Evolutionary conservation across 371 early-diverging fungal genomes (phyloP).

Genomic region (Nosema muscidifuracis): DNA sequence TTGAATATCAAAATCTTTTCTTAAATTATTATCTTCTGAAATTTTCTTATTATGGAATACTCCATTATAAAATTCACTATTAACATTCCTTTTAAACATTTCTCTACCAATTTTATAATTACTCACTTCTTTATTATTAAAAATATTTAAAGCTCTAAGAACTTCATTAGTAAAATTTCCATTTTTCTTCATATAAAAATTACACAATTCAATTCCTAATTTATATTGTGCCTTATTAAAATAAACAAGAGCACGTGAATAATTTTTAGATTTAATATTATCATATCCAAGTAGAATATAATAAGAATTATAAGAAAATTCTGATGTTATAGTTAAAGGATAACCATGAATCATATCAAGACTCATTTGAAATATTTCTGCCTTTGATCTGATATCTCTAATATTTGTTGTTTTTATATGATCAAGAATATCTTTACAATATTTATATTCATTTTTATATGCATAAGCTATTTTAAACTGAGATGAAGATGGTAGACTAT

Average conservation of each 20-base stretch:
- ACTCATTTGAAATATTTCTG: background rate
- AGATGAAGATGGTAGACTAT: background rate
- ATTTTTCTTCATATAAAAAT: conserved; percentile 9
- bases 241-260: conserved; percentile 26
- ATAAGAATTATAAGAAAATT: conserved; percentile 9
- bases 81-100: conserved; percentile 6
- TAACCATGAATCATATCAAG: background rate
- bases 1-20: too few species aligned
- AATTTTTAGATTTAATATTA: conserved; percentile 15
- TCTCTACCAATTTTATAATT: conserved; percentile 21
- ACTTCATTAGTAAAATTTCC: background rate
- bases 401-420: background rate
- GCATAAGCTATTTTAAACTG: conserved; percentile 14
- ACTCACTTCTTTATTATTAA: conserved; percentile 10
- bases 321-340: background rate
- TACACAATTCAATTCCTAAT: conserved; percentile 43
- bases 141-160: background rate
- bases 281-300: conserved; percentile 42
- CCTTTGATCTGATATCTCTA: background rate
- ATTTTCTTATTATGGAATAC: conserved; percentile 18
- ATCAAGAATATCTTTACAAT: conserved; percentile 7
- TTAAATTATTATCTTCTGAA: conserved; percentile 20
- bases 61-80: background rate
- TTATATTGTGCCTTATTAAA: conserved; percentile 35
- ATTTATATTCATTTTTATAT: conserved; percentile 1